Evolutionary conservation across 2,329 filamentous ascomycete species (phyloP).

Genomic region (Nothophoma quercina): DNA sequence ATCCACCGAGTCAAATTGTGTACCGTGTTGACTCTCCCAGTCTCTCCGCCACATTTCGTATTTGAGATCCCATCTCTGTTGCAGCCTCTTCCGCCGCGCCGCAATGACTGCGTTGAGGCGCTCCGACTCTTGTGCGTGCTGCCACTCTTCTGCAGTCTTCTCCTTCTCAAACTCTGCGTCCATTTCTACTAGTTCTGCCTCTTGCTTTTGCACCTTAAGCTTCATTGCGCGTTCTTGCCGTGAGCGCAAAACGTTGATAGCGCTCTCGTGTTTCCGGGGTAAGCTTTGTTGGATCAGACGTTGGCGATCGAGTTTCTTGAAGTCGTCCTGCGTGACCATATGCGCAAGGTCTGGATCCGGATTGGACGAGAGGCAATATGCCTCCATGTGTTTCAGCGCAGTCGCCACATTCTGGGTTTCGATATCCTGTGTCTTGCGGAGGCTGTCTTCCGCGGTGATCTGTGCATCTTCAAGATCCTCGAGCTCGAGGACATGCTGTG

Average conservation of each 20-base stretch:
- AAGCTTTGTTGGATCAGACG: constrained; percentile 49
- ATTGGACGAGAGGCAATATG: constrained; percentile 53
- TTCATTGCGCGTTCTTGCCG: constrained; percentile 53
- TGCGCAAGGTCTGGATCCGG: constrained; percentile 36
- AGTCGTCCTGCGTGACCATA: constrained; percentile 55
- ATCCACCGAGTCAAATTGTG: constrained; percentile 39
- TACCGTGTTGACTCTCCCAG: constrained; percentile 42
- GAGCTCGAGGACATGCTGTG: constrained; percentile 49
- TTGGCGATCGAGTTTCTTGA: constrained; percentile 53
- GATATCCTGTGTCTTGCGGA: constrained; percentile 51
- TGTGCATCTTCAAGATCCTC: constrained; percentile 56
- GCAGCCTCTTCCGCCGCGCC: constrained; percentile 42
- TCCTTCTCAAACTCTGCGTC: constrained; percentile 44
- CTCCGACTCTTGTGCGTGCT: constrained; percentile 43
- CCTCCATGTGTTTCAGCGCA: constrained; percentile 57
- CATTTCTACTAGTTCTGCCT: constrained; percentile 49
- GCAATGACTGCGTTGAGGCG: constrained; percentile 45
- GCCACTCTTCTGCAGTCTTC: constrained; percentile 42
- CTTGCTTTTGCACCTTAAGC: constrained; percentile 48
- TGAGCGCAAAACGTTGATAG: constrained; percentile 57
- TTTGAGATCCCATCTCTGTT: constrained; percentile 50
- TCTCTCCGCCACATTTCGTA: constrained; percentile 50
- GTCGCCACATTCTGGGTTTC: constrained; percentile 55
- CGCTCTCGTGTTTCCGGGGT: constrained; percentile 53
- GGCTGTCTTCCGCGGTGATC: constrained; percentile 52